phyloP scores from a whole-genome alignment of 208 protist species.

The Balamuthia mandrillaris region DNA sequence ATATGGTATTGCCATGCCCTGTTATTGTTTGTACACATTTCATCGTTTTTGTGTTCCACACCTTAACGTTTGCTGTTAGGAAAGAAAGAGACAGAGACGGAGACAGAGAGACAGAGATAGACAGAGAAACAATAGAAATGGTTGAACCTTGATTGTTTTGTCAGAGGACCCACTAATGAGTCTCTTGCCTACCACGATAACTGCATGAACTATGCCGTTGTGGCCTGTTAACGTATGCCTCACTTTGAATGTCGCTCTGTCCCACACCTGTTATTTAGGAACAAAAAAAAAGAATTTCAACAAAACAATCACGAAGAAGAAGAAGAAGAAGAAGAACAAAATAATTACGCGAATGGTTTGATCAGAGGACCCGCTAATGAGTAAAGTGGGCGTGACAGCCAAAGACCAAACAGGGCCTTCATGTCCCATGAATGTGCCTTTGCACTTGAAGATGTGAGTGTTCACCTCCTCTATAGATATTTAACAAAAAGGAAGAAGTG shows the following conservation, averaged over 20 bases:
- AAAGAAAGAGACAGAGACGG: background rate
- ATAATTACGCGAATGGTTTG: background rate
- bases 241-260: background rate
- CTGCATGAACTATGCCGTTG: background rate
- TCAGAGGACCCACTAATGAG: slow-evolving; percentile 8
- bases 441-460: background rate
- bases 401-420: slow-evolving; percentile 9
- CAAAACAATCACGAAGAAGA: background rate
- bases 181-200: background rate
- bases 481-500: background rate
- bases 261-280: slow-evolving; percentile 18
- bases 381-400: background rate
- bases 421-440: background rate
- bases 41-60: slow-evolving; percentile 27
- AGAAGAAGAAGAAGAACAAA: background rate
- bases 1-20: slow-evolving; percentile 2
- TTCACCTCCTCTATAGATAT: background rate
- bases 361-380: slow-evolving; percentile 17
- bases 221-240: slow-evolving; percentile 3
- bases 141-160: background rate
- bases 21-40: background rate
- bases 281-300: background rate
- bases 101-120: background rate
- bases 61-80: background rate
- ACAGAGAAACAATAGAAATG: background rate